These are phyloP conservation scores for Cryptococcus floricola DNA, from an alignment of 1,284 basidiomycete genomes.

Conservation along the genomic window DNA sequence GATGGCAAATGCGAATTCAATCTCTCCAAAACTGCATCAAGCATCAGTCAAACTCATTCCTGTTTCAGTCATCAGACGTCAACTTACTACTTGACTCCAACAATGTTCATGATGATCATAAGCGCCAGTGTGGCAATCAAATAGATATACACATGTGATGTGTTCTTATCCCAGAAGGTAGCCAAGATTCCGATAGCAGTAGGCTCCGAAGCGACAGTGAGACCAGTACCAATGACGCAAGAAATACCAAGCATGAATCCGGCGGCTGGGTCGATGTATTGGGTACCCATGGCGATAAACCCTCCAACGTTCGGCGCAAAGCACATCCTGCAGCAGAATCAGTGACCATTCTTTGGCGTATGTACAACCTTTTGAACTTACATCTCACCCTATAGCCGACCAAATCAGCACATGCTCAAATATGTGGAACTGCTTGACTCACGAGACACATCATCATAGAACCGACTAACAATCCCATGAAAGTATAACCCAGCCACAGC, in stretches of 20 bases:
- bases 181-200: slow-evolving; percentile 11
- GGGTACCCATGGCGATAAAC: slow-evolving; percentile 19
- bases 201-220: slow-evolving; percentile 16
- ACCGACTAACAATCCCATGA: background rate
- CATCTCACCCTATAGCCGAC: background rate
- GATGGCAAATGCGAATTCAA: slow-evolving; percentile 67
- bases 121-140: slow-evolving; percentile 9
- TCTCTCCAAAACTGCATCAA: slow-evolving; percentile 60
- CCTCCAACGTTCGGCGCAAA: slow-evolving; percentile 21
- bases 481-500: background rate
- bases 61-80: slow-evolving; percentile 51
- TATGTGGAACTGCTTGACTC: background rate
- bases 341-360: background rate
- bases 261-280: slow-evolving; percentile 17
- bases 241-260: slow-evolving; percentile 24
- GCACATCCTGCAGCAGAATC: too few relatives aligned
- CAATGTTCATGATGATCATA: slow-evolving; percentile 6
- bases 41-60: slow-evolving; percentile 42
- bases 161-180: slow-evolving; percentile 9
- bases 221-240: slow-evolving; percentile 15
- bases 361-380: background rate
- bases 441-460: slow-evolving; percentile 4
- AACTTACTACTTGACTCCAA: slow-evolving; percentile 25
- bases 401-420: too few relatives aligned
- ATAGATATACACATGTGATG: slow-evolving; percentile 7